phyloP scores from a whole-genome alignment of 306 rosid species.

The Arachis stenosperma region DNA sequence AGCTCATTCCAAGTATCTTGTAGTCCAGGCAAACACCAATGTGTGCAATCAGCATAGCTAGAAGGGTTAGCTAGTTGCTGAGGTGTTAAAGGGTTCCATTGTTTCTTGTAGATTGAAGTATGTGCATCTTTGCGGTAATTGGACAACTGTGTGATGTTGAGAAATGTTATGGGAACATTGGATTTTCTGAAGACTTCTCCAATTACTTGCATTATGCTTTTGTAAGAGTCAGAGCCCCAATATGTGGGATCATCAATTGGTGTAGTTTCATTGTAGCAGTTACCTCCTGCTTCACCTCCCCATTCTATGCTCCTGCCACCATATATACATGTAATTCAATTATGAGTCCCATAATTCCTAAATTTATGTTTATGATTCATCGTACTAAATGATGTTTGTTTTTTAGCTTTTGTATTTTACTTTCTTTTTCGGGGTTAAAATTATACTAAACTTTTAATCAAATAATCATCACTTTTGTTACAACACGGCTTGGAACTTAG shows the following conservation, averaged over 20 bases:
- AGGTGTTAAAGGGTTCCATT: slow-evolving; percentile 75
- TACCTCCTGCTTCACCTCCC: slow-evolving; percentile 72
- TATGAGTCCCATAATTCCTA: background rate
- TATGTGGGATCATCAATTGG: slow-evolving; percentile 66
- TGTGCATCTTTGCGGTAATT: slow-evolving; percentile 85
- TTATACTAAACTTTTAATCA: too few species aligned
- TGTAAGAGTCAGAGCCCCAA: slow-evolving; percentile 79
- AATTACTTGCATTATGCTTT: slow-evolving; percentile 77
- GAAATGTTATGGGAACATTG: slow-evolving; percentile 68
- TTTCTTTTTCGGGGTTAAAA: background rate
- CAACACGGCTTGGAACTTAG: too few species aligned
- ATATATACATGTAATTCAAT: background rate
- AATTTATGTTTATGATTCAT: too few species aligned
- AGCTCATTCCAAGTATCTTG: slow-evolving; percentile 99
- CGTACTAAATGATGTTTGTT: too few species aligned
- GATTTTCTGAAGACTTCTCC: slow-evolving; percentile 66
- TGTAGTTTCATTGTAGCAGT: slow-evolving; percentile 91
- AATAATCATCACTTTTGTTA: too few species aligned
- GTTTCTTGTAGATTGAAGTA: slow-evolving; percentile 91
- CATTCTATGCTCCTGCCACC: slow-evolving; percentile 77
- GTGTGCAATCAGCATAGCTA: slow-evolving; percentile 84
- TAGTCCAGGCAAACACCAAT: slow-evolving; percentile 97
- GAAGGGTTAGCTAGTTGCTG: slow-evolving; percentile 80
- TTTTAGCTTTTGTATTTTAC: background rate
- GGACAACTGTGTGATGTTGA: slow-evolving; percentile 88